Conservation (phyloP, 768 basidiomycete species). For the Lactifluus subvellereus region DNA sequence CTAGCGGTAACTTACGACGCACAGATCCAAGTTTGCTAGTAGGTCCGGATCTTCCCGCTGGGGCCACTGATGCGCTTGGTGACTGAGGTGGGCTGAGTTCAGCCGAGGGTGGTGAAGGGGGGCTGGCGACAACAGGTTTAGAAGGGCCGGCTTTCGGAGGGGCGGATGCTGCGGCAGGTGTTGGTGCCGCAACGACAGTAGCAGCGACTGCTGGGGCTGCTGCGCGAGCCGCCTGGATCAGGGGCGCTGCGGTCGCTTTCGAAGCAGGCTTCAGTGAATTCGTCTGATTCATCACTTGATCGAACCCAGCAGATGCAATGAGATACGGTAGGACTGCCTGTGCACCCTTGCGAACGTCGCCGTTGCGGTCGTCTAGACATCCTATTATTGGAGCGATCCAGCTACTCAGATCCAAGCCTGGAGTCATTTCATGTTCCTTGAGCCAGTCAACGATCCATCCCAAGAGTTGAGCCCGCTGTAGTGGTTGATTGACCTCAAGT, state of each 20-base stretch:
- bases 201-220: conserved; percentile 33
- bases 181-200: conserved; percentile 19
- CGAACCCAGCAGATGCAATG: conserved; percentile 70
- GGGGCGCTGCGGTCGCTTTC: conserved; percentile 70
- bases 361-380: conserved; percentile 85
- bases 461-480: conserved; percentile 74
- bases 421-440: conserved; percentile 51
- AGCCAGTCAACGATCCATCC: conserved; percentile 80
- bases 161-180: conserved; percentile 21
- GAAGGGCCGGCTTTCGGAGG: conserved; percentile 24
- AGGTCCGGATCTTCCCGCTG: conserved; percentile 36
- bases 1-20: conserved; percentile 65
- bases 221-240: conserved; percentile 79
- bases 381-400: conserved; percentile 62
- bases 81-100: conserved; percentile 42
- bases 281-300: conserved; percentile 82
- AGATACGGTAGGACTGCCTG: conserved; percentile 74
- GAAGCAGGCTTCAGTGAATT: conserved; percentile 89
- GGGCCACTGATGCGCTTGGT: conserved; percentile 34
- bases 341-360: conserved; percentile 89
- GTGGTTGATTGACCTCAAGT: conserved; percentile 81
- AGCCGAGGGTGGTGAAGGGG: conserved; percentile 26
- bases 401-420: conserved; percentile 59
- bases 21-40: conserved; percentile 54
- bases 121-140: conserved; percentile 25